These are phyloP conservation scores for Agaricales sp. DNA, from an alignment of 1,284 basidiomycete genomes.

Conservation along the genomic window DNA sequence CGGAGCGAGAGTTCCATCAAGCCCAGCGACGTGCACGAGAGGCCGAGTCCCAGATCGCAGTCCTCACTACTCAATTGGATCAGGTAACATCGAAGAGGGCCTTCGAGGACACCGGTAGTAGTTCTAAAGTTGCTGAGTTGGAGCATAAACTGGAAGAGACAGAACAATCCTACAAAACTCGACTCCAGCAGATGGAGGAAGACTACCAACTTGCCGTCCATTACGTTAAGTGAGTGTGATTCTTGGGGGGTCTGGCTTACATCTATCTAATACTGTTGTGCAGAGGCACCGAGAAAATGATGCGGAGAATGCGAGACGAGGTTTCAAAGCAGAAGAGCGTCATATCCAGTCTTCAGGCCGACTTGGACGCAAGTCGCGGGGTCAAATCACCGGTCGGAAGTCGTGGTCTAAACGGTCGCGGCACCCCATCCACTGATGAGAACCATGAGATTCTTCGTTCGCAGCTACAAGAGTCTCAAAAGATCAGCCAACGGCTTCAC, in stretches of 20 bases:
- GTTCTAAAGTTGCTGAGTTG: slow-evolving; percentile 51
- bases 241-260: slow-evolving; percentile 7
- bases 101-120: slow-evolving; percentile 28
- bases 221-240: slow-evolving; percentile 73
- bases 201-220: slow-evolving; percentile 93
- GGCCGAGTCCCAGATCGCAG: slow-evolving; percentile 57
- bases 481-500: slow-evolving; percentile 59
- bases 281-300: slow-evolving; percentile 98
- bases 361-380: slow-evolving; percentile 60
- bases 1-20: slow-evolving; percentile 61
- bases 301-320: slow-evolving; percentile 94
- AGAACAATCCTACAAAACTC: slow-evolving; percentile 66
- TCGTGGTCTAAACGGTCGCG: slow-evolving; percentile 65
- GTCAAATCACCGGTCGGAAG: slow-evolving; percentile 46
- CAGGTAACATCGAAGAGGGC: slow-evolving; percentile 39
- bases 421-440: slow-evolving; percentile 68
- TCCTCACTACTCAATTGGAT: slow-evolving; percentile 59
- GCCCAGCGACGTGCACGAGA: slow-evolving; percentile 59
- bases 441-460: slow-evolving; percentile 53
- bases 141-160: slow-evolving; percentile 74
- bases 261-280: slow-evolving; percentile 18
- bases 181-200: slow-evolving; percentile 81
- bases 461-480: slow-evolving; percentile 62
- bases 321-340: slow-evolving; percentile 80
- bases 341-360: slow-evolving; percentile 70